A percentile compares a stretch with the other conserved stretches of the same genome.
phyloP scores from a whole-genome alignment of 2,329 filamentous ascomycete genomes.

The Nemania diffusa region DNA sequence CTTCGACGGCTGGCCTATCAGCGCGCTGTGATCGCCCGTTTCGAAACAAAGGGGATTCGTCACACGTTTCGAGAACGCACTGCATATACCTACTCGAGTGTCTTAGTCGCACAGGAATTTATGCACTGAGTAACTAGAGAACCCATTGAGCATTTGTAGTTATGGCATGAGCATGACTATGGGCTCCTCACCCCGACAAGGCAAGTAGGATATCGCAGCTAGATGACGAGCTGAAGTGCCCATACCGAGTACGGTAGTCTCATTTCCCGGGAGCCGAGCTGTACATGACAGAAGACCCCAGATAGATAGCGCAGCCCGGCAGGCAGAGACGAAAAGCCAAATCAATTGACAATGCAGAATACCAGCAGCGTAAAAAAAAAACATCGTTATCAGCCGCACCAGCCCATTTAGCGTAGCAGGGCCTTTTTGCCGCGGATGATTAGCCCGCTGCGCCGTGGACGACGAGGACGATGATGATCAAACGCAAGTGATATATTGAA shows the following conservation, averaged over 20 bases:
- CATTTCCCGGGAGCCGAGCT: slow-evolving; percentile 8
- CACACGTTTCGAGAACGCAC: slow-evolving; percentile 23
- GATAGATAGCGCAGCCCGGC: background rate
- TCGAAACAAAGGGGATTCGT: slow-evolving; percentile 29
- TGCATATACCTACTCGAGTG: slow-evolving; percentile 1
- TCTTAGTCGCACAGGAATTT: slow-evolving; percentile 9
- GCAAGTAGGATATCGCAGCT: slow-evolving; percentile 16
- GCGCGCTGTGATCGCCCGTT: slow-evolving; percentile 20
- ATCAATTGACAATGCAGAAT: background rate
- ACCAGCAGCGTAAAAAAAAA: background rate
- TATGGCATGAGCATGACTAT: slow-evolving; percentile 12
- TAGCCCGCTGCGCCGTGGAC: background rate
- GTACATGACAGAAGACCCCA: slow-evolving; percentile 17
- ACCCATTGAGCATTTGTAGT: background rate
- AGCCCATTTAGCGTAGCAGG: background rate
- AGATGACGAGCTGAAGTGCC: slow-evolving; percentile 17
- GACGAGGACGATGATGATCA: background rate
- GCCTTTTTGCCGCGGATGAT: background rate
- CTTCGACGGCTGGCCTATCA: slow-evolving; percentile 21
- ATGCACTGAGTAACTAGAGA: background rate
- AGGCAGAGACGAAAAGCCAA: slow-evolving; percentile 11
- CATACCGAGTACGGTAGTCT: background rate
- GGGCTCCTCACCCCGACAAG: slow-evolving; percentile 3
- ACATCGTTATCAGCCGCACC: slow-evolving; percentile 12
- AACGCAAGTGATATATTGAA: background rate